Evolutionary conservation across 257 asterid species (phyloP), one percentile per base, ranked within the genome.

Genomic region (Osmanthus fragrans): DNA sequence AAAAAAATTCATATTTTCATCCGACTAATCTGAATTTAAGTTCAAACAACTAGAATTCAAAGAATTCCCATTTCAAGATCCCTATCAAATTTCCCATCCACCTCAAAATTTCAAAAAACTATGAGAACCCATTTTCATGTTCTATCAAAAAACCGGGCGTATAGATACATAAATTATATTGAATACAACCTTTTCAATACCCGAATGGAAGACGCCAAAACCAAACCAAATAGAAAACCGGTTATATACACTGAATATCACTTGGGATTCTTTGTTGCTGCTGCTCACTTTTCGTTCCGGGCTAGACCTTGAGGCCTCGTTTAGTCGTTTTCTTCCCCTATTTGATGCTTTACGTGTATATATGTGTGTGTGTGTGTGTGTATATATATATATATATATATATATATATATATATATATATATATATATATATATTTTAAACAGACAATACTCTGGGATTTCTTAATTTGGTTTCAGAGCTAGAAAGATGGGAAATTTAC

Each of bases 181-280:
- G 66, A 56, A 19, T 19, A 56, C 3, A 56, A 21, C 90, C 90
- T 87, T 87, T n/a, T n/a, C 88, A 76, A 87, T 85, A 25, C 90
- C 90, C 63, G 90, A 87, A 82, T 87, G 90, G 78, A 87, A 87
- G n/a, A n/a, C n/a, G n/a, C n/a, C n/a, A n/a, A 84, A 70, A 64
- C 90, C 90, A 68, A 87, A 63, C 90, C 90, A 87, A 81, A 77
- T 75, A 40, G 84, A 42, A 73, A 82, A 87, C 63, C 79, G 77
- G 70, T 87, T 88, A 73, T 87, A 87, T 4, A 87, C 88, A 74
- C 85, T 87, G 69, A 87, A 83, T 70, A 80, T 78, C 56, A 85
- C 87, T 73, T 79, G 88, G 67, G 88, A 47, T 58, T 76, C 86
- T 47, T 33, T 77, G 49, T 11, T 34, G n/a, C 29, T 27, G 40